Conservation (phyloP, 768 basidiomycete species). For the Crepidotus variabilis region DNA sequence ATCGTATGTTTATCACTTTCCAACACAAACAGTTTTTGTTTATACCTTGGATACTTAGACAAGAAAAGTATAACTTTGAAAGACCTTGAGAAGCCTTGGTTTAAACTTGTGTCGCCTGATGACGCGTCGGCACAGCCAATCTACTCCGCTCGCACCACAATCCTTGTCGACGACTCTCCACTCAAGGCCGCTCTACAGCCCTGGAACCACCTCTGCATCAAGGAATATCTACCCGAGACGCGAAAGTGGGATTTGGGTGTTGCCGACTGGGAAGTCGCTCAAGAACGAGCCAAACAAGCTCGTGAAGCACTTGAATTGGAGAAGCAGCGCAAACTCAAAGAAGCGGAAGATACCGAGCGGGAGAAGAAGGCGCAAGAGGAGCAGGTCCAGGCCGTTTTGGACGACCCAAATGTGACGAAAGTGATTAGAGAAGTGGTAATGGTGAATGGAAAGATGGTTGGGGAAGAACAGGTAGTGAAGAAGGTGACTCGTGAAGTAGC, state of each 20-base stretch:
- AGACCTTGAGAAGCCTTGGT: conserved; percentile 70
- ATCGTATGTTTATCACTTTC: conserved; percentile 46
- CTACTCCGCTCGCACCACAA: conserved; percentile 42
- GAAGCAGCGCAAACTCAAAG: neutral
- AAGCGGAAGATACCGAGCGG: neutral
- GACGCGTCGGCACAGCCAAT: conserved; percentile 4
- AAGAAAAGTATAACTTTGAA: conserved; percentile 62
- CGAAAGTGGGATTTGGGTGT: conserved; percentile 28
- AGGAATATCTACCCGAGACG: conserved; percentile 53
- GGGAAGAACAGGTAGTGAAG: conserved; percentile 7
- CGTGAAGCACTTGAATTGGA: conserved; percentile 1
- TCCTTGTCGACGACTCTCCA: conserved; percentile 55
- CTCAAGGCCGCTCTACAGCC: conserved; percentile 64
- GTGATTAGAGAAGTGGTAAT: conserved; percentile 13
- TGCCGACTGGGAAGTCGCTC: neutral
- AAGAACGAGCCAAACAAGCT: conserved; percentile 1
- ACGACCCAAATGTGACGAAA: conserved; percentile 3
- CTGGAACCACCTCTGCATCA: conserved; percentile 76
- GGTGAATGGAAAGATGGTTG: conserved; percentile 13
- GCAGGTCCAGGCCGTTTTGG: conserved; percentile 1
- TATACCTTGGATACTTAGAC: conserved; percentile 21
- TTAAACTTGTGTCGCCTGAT: conserved; percentile 19
- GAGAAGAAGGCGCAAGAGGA: conserved; percentile 1
- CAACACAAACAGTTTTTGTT: neutral
- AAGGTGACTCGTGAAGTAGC: neutral